A percentile compares a stretch with the other conserved stretches of the same genome.
phyloP scores from a whole-genome alignment of 169 alveolate genomes.

The Cryptosporidium baileyi region DNA sequence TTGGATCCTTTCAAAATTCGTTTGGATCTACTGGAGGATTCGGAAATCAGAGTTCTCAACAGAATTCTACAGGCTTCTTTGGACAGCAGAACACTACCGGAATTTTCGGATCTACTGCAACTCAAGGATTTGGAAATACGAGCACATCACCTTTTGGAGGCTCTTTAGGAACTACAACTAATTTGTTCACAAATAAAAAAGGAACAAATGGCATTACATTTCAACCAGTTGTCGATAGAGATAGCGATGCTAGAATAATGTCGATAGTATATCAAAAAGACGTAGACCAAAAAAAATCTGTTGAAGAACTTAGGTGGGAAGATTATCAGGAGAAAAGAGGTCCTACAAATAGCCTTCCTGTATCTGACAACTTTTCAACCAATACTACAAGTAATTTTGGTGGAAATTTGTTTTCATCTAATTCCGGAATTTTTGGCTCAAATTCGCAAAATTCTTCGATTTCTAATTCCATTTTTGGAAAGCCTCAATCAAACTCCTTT shows the following conservation, averaged over 20 bases:
- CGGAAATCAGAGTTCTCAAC: conserved; percentile 30
- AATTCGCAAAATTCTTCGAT: not conserved
- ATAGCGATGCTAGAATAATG: conserved; percentile 67
- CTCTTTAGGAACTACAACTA: conserved; percentile 8
- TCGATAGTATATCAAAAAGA: conserved; percentile 55
- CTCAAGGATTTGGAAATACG: conserved; percentile 10
- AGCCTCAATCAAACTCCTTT: conserved; percentile 2
- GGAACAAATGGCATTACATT: conserved; percentile 65
- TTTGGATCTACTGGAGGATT: conserved; percentile 49
- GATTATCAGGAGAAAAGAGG: conserved; percentile 68
- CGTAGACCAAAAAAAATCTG: conserved; percentile 65
- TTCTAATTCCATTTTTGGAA: conserved; percentile 48
- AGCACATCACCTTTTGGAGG: conserved; percentile 53
- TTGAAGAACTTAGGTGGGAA: conserved; percentile 67
- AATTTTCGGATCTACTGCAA: conserved; percentile 33
- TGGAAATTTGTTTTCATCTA: conserved; percentile 4
- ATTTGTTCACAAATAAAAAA: conserved; percentile 8
- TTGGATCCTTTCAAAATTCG: conserved; percentile 60
- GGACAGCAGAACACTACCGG: conserved; percentile 42
- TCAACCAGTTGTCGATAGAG: conserved; percentile 66
- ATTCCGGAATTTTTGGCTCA: conserved; percentile 20
- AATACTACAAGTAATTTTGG: conserved; percentile 1
- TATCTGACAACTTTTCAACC: not conserved
- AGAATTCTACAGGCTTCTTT: conserved; percentile 15
- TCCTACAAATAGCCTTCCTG: conserved; percentile 32